phyloP scores from a whole-genome alignment of 305 asterid species.

The Solanum hybrid region DNA sequence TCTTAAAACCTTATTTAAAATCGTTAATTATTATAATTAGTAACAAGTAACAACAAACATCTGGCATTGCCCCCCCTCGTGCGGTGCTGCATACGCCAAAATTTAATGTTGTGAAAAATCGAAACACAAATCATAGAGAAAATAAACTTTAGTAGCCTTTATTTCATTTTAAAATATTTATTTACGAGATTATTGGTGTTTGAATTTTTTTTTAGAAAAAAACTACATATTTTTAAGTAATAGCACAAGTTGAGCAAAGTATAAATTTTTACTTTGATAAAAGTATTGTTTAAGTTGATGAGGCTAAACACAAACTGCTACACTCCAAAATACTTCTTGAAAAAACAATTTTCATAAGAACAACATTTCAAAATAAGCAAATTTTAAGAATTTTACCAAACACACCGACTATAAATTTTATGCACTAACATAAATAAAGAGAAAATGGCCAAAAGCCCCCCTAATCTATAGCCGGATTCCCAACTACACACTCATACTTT shows the following conservation, averaged over 20 bases:
- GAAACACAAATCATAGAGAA: neutral
- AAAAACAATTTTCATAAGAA: too few relatives aligned
- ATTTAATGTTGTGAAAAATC: neutral
- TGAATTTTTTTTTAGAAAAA: neutral
- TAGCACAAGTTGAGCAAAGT: neutral
- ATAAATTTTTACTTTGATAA: neutral
- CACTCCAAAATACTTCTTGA: neutral
- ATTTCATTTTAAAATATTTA: too few relatives aligned
- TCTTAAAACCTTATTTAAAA: neutral
- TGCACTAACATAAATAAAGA: neutral
- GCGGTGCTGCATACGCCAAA: conserved; percentile 3
- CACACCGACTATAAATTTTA: neutral
- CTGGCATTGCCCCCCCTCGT: neutral
- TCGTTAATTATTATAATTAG: neutral
- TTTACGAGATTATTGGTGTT: neutral
- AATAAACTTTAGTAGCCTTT: neutral
- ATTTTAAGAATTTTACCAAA: too few relatives aligned
- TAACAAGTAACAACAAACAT: neutral
- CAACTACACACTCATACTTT: too few relatives aligned
- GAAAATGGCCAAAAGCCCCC: too few relatives aligned
- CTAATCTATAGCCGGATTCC: too few relatives aligned
- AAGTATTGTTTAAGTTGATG: neutral
- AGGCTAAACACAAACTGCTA: neutral
- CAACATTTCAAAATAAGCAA: neutral
- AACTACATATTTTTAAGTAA: too few relatives aligned